Evolutionary conservation across 1,284 basidiomycete genomes (phyloP).

Genomic region (Sporisorium scitamineum): DNA sequence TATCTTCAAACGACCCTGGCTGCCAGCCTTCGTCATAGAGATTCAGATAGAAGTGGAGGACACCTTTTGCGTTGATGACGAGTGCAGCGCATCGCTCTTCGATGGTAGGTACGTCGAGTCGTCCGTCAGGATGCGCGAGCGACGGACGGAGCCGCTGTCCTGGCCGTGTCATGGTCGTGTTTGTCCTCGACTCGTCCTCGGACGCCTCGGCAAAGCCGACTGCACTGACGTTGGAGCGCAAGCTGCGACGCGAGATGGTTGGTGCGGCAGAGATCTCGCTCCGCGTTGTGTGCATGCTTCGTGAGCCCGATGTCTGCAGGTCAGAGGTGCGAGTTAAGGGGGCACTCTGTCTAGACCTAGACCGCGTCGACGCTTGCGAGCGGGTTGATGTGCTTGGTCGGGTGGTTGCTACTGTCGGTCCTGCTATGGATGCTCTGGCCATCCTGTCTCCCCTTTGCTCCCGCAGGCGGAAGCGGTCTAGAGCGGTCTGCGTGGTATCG

Average conservation of each 20-base stretch:
- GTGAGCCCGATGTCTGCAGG: conserved; percentile 14
- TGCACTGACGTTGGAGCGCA: background rate
- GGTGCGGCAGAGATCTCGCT: conserved; percentile 14
- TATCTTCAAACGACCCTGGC: conserved; percentile 43
- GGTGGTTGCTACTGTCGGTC: background rate
- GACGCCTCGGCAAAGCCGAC: conserved; percentile 10
- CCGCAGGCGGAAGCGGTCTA: conserved; percentile 29
- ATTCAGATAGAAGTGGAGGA: conserved; percentile 51
- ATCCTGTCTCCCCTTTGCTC: conserved; percentile 14
- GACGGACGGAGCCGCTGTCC: conserved; percentile 47
- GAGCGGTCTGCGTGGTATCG: conserved; percentile 26
- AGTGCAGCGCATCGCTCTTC: conserved; percentile 52
- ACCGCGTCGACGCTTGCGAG: conserved; percentile 7
- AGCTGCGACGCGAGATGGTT: conserved; percentile 8
- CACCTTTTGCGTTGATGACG: conserved; percentile 48
- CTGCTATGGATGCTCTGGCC: conserved; percentile 30
- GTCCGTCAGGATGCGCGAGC: conserved; percentile 33
- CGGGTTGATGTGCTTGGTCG: background rate
- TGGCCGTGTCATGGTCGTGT: conserved; percentile 37
- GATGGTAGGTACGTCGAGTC: conserved; percentile 46
- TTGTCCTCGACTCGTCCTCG: conserved; percentile 2
- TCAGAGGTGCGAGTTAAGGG: conserved; percentile 11
- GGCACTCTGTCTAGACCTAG: conserved; percentile 27
- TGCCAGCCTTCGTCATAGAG: conserved; percentile 41
- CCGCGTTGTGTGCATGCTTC: conserved; percentile 22